phyloP scores from a whole-genome alignment of 140 eudicot genomes.

The Oenanthe javanica region DNA sequence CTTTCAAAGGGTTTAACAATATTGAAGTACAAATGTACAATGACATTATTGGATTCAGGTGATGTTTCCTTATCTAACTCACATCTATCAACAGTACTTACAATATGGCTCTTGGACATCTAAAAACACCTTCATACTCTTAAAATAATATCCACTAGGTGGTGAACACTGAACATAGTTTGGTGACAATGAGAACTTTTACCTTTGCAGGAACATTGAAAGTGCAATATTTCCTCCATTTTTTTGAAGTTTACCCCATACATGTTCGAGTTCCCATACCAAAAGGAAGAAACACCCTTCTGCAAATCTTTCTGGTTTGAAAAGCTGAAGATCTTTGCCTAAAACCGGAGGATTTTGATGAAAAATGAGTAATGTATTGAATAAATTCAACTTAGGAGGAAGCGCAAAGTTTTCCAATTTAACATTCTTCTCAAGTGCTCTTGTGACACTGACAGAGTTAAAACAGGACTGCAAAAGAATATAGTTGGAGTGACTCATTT shows the following conservation, averaged over 20 bases:
- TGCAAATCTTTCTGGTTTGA: slow-evolving; percentile 35
- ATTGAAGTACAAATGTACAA: not conserved
- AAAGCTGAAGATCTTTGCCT: slow-evolving; percentile 34
- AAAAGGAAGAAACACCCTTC: slow-evolving; percentile 33
- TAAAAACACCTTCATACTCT: not conserved
- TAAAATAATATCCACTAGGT: slow-evolving; percentile 24
- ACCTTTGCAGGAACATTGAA: slow-evolving; percentile 35
- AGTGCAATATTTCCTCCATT: slow-evolving; percentile 36
- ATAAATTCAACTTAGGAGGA: not conserved
- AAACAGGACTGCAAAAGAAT: not conserved
- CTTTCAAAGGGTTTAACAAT: not conserved
- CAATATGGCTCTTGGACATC: not conserved
- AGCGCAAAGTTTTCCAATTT: not conserved
- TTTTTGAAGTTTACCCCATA: slow-evolving; percentile 28
- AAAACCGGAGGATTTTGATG: slow-evolving; percentile 33
- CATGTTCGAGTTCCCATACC: slow-evolving; percentile 46
- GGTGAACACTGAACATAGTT: slow-evolving; percentile 37
- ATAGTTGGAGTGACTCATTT: not conserved
- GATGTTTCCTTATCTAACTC: not conserved
- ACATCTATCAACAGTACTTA: not conserved
- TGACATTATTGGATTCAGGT: not conserved
- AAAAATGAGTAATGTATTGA: slow-evolving; percentile 25
- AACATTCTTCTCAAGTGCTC: not conserved
- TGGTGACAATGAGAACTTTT: slow-evolving; percentile 28
- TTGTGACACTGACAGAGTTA: not conserved